These are phyloP conservation scores for Physaria fendleri DNA, from an alignment of 345 rosid species.

Conservation along the genomic window DNA sequence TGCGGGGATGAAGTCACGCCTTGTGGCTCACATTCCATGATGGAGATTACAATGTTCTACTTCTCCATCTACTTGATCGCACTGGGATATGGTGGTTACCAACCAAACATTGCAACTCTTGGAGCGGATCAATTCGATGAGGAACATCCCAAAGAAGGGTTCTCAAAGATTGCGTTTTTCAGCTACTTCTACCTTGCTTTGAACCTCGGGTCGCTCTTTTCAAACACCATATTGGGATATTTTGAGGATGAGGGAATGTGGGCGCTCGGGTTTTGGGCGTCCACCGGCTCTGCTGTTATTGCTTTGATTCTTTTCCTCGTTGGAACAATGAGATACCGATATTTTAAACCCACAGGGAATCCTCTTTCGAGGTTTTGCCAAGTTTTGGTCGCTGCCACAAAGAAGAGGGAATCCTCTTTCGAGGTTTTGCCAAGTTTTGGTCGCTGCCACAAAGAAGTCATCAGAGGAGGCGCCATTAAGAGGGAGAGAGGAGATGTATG, in stretches of 20 bases:
- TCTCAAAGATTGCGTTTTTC: slow-evolving; percentile 81
- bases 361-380: slow-evolving; percentile 82
- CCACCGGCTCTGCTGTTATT: slow-evolving; percentile 76
- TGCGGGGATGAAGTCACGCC: slow-evolving; percentile 66
- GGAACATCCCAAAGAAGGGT: slow-evolving; percentile 77
- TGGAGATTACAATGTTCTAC: slow-evolving; percentile 68
- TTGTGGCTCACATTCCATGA: slow-evolving; percentile 66
- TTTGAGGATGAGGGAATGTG: slow-evolving; percentile 92
- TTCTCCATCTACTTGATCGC: slow-evolving; percentile 85
- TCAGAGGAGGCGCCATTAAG: slow-evolving; percentile 33
- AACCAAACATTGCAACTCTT: slow-evolving; percentile 91
- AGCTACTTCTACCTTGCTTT: slow-evolving; percentile 95
- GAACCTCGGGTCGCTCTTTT: slow-evolving; percentile 94
- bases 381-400: slow-evolving; percentile 75
- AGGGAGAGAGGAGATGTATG: slow-evolving; percentile 41
- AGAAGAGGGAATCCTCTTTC: slow-evolving; percentile 87
- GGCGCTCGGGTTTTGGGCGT: slow-evolving; percentile 93
- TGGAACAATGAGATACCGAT: slow-evolving; percentile 71
- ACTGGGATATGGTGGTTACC: slow-evolving; percentile 94
- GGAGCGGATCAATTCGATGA: slow-evolving; percentile 99
- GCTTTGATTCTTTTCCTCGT: slow-evolving; percentile 69
- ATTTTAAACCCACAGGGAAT: slow-evolving; percentile 84
- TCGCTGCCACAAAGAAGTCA: slow-evolving; percentile 76
- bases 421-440: slow-evolving; percentile 75
- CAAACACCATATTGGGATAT: slow-evolving; percentile 86